Evolutionary conservation across 768 basidiomycete genomes (phyloP).

Genomic region (Russula emetica): DNA sequence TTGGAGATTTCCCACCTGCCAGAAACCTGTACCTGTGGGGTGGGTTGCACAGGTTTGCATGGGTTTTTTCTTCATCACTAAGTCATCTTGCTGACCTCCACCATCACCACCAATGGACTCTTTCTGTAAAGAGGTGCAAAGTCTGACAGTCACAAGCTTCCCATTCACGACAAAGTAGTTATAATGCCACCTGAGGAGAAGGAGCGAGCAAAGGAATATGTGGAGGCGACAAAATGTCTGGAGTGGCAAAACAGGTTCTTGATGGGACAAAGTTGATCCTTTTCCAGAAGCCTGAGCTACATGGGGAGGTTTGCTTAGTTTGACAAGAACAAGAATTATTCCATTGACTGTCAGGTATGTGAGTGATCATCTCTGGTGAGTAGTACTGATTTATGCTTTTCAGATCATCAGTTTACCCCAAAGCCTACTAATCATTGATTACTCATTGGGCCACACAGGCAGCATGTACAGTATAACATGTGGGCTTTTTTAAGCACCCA

Average conservation of each 20-base stretch:
- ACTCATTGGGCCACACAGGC: neutral
- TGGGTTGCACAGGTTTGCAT: too few relatives aligned
- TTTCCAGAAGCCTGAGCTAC: neutral
- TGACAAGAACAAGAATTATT: neutral
- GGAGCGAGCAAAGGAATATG: neutral
- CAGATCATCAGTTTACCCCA: neutral
- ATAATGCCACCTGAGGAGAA: constrained; percentile 1
- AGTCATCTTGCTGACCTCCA: too few relatives aligned
- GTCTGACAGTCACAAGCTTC: too few relatives aligned
- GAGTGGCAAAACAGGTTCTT: neutral
- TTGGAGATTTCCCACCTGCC: too few relatives aligned
- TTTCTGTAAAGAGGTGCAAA: too few relatives aligned
- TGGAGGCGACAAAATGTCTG: neutral
- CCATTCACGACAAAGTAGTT: neutral
- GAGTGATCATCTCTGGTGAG: neutral
- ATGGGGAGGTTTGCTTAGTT: neutral
- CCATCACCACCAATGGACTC: too few relatives aligned
- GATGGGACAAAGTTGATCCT: neutral
- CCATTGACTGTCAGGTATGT: neutral
- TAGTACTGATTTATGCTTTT: too few relatives aligned
- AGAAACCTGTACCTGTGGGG: too few relatives aligned
- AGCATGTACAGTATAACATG: neutral
- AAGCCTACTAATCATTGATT: neutral
- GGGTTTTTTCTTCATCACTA: too few relatives aligned
- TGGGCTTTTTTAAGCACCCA: neutral